phyloP scores from a whole-genome alignment of 2,329 filamentous ascomycete species.

The Hymenoscyphus infarciens region DNA sequence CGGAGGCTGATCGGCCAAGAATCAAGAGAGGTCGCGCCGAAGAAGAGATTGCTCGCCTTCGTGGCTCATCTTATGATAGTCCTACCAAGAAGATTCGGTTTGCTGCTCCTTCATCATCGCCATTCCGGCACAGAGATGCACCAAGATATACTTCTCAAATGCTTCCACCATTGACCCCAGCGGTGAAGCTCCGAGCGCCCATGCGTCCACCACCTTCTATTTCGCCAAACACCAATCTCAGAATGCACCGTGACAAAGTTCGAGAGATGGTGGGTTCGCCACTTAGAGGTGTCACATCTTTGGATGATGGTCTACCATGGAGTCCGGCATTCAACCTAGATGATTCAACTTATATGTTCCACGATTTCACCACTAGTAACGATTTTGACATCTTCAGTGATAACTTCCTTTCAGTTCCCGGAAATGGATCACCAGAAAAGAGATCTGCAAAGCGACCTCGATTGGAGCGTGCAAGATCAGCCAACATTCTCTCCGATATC shows the following conservation, averaged over 20 bases:
- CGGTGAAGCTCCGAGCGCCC: constrained; percentile 72
- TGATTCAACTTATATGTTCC: constrained; percentile 51
- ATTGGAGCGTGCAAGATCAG: constrained; percentile 60
- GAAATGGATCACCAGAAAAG: constrained; percentile 65
- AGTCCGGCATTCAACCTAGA: constrained; percentile 66
- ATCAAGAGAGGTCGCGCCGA: constrained; percentile 89
- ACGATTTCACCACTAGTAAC: constrained; percentile 42
- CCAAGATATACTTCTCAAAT: constrained; percentile 54
- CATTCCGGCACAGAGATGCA: constrained; percentile 47
- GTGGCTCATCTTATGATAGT: constrained; percentile 89
- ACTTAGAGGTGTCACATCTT: constrained; percentile 50
- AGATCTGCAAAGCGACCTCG: constrained; percentile 56
- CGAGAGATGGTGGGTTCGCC: constrained; percentile 79
- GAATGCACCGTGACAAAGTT: constrained; percentile 81
- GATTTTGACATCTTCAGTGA: constrained; percentile 62
- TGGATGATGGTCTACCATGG: constrained; percentile 54
- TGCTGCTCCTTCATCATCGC: constrained; percentile 61
- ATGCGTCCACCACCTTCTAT: constrained; percentile 63
- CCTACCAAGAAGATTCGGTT: constrained; percentile 62
- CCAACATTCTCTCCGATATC: constrained; percentile 59
- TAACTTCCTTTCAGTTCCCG: constrained; percentile 45
- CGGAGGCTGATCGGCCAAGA: constrained; percentile 73
- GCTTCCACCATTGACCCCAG: constrained; percentile 76
- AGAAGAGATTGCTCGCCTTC: constrained; percentile 89
- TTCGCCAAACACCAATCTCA: constrained; percentile 89